Base-by-base conservation (phyloP, 306 rosid genomes). In the Psophocarpus tetragonolobus region DNA sequence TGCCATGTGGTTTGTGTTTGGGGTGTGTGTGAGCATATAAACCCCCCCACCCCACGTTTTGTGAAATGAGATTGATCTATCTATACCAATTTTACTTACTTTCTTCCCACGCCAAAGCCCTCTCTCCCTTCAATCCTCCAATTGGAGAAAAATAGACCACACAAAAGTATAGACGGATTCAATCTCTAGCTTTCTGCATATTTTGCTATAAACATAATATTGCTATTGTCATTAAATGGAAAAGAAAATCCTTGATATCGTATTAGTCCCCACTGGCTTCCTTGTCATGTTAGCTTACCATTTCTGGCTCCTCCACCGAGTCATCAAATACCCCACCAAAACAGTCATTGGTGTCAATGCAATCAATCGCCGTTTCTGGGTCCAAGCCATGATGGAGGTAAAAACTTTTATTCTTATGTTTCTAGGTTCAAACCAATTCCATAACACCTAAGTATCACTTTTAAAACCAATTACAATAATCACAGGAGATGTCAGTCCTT, bases 371-470 rank as follows among this genome's bases (percentile, higher is more conserved):
- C 93, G 97, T 13, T 75, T 86, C 71, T 95, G 99, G 99, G 93
- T 91, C 42, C 86, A 73, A 6, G 96, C 96, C 18, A 95, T 95
- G 97, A 95, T 88, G 97, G 97, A 91, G 97, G 98, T 93, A 78
- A n/a, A n/a, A n/a, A n/a, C n/a, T n/a, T n/a, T n/a, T n/a, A 13
- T 11, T 2, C 15, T 5, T 14, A 15, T 60, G 39, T 29, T 54
- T 54, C 32, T 54, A 30, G 61, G 26, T 10, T 21, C 61, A 21
- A 53, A 21, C 61, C 12, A 10, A 10, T 53, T 3, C 2, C 26
- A 17, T 8, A 4, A 21, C 13, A 21, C 57, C 8, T 18, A 50
- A n/a, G n/a, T n/a, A n/a, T n/a, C n/a, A n/a, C n/a, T n/a, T n/a
- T n/a, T n/a, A n/a, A n/a, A n/a, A n/a, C n/a, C n/a, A n/a, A n/a